phyloP scores from a whole-genome alignment of 495 filamentous ascomycete species.

The Xylaria acuta region DNA sequence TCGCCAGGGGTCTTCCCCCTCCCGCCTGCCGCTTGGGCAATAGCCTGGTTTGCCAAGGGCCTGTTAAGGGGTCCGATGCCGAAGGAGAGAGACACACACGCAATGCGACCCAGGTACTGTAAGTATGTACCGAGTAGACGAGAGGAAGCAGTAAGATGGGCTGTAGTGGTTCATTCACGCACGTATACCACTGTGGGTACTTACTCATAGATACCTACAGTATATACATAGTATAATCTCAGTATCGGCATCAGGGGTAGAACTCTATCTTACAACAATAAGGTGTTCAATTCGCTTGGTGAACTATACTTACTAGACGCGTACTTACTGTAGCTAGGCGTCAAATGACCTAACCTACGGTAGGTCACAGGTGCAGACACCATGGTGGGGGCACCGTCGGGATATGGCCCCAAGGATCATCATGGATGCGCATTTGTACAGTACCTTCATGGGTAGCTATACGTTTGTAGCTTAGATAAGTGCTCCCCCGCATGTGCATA shows the following conservation, averaged over 20 bases:
- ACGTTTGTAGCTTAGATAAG: neutral
- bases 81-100: neutral
- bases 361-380: neutral
- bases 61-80: neutral
- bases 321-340: neutral
- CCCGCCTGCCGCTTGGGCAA: constrained; percentile 9
- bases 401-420: neutral
- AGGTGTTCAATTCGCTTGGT: neutral
- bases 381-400: neutral
- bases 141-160: neutral
- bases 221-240: neutral
- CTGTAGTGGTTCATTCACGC: neutral
- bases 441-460: neutral
- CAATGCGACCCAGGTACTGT: neutral
- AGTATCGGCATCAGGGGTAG: neutral
- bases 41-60: constrained; percentile 2
- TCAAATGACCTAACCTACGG: neutral
- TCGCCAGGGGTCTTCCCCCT: neutral
- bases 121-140: neutral
- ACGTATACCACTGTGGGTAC: neutral
- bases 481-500: constrained; percentile 17
- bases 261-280: neutral
- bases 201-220: neutral
- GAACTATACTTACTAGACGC: no score
- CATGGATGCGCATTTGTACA: constrained; percentile 10